These are phyloP conservation scores for Mortierella sp. DNA, from an alignment of 371 early-diverging fungal genomes.

Conservation along the genomic window DNA sequence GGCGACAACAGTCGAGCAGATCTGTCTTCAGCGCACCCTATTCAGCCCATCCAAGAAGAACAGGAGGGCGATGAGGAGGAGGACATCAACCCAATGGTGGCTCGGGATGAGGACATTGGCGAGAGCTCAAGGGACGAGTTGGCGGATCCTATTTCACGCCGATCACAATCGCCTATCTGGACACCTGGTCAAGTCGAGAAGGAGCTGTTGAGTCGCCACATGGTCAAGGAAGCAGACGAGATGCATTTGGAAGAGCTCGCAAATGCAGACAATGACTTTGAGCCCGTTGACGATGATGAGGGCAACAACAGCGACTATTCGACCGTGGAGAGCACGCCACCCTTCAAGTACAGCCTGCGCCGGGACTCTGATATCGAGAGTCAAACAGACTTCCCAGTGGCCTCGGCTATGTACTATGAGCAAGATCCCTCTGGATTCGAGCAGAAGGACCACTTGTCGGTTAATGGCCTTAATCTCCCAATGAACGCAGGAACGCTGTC, in stretches of 20 bases:
- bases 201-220: conserved; percentile 25
- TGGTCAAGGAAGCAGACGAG: conserved; percentile 17
- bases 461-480: background rate
- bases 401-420: conserved; percentile 51
- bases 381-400: conserved; percentile 32
- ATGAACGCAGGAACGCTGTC: background rate
- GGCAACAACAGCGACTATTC: conserved; percentile 14
- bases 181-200: conserved; percentile 18
- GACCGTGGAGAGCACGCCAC: conserved; percentile 2
- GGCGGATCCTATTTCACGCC: background rate
- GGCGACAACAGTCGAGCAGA: background rate
- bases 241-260: conserved; percentile 13
- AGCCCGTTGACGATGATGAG: background rate
- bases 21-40: background rate
- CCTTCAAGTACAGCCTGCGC: conserved; percentile 1
- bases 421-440: conserved; percentile 30
- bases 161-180: conserved; percentile 15
- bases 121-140: conserved; percentile 28
- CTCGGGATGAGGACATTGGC: conserved; percentile 70
- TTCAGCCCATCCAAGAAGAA: background rate
- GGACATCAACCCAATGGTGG: conserved; percentile 69
- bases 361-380: conserved; percentile 43
- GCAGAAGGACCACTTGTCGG: conserved; percentile 3
- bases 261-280: conserved; percentile 13
- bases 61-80: conserved; percentile 53